Conservation (phyloP, 2,329 filamentous ascomycete genomes). For the Fusarium sp. region DNA sequence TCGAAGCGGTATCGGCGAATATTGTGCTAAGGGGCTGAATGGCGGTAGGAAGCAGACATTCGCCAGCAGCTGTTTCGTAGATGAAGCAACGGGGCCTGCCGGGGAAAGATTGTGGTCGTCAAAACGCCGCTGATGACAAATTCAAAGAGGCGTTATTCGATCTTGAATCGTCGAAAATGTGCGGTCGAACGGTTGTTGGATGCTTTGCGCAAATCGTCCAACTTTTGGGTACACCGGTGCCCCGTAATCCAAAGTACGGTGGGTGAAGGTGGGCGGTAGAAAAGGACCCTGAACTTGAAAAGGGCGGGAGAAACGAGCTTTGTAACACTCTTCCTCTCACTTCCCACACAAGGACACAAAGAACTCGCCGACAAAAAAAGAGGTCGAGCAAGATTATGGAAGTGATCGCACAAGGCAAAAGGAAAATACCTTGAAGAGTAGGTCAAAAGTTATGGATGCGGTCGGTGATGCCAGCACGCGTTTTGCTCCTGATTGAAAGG, state of each 20-base stretch:
- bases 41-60: conserved; percentile 43
- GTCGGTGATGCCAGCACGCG: conserved; percentile 46
- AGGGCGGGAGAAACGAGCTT: conserved; percentile 25
- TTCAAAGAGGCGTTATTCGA: conserved; percentile 21
- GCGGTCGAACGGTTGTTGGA: conserved; percentile 20
- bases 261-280: conserved; percentile 11
- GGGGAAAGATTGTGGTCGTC: conserved; percentile 19
- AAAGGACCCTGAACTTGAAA: conserved; percentile 21
- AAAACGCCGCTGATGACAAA: conserved; percentile 3
- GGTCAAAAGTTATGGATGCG: conserved; percentile 37
- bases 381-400: conserved; percentile 35
- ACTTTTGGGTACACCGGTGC: conserved; percentile 29
- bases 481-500: conserved; percentile 45
- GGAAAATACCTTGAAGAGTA: conserved; percentile 29
- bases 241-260: conserved; percentile 27
- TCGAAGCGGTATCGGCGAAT: conserved; percentile 28
- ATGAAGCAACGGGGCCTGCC: conserved; percentile 31
- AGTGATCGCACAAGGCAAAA: conserved; percentile 31
- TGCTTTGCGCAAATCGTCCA: conserved; percentile 31
- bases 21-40: conserved; percentile 36
- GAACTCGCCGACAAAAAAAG: conserved; percentile 35
- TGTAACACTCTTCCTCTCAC: conserved; percentile 16
- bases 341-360: conserved; percentile 21
- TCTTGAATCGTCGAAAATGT: conserved; percentile 9
- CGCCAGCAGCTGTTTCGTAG: conserved; percentile 29